phyloP scores from a whole-genome alignment of 495 filamentous ascomycete species.

The Podospora fimiseda region DNA sequence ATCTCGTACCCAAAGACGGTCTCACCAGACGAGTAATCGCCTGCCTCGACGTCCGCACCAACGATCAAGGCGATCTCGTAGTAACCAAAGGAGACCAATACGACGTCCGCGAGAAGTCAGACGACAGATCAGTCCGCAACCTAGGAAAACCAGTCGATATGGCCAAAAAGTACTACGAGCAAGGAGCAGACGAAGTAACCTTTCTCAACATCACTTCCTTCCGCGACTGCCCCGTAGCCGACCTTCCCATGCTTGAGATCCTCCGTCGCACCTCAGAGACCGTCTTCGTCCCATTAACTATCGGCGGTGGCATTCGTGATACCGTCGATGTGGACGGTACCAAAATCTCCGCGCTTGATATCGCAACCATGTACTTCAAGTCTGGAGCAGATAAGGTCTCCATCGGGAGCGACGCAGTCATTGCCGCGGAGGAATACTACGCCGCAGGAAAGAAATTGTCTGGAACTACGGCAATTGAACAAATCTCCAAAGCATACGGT shows the following conservation, averaged over 20 bases:
- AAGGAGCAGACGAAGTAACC: conserved; percentile 93
- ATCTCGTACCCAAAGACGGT: conserved; percentile 44
- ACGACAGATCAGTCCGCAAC: conserved; percentile 76
- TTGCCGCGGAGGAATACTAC: conserved; percentile 86
- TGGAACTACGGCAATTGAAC: conserved; percentile 86
- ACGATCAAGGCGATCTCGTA: conserved; percentile 90
- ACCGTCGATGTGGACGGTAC: conserved; percentile 86
- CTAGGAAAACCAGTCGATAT: conserved; percentile 94
- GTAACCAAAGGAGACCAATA: conserved; percentile 99
- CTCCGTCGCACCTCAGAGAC: conserved; percentile 78
- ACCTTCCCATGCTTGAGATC: conserved; percentile 94
- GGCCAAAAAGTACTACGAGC: conserved; percentile 89
- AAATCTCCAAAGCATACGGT: conserved; percentile 87
- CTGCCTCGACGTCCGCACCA: conserved; percentile 93
- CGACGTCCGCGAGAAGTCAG: conserved; percentile 90
- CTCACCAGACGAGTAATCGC: conserved; percentile 88
- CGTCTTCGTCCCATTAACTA: conserved; percentile 94
- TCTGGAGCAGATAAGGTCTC: conserved; percentile 98
- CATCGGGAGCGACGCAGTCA: conserved; percentile 91
- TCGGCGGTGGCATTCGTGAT: conserved; percentile 92
- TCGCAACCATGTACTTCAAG: conserved; percentile 96
- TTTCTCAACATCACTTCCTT: conserved; percentile 98
- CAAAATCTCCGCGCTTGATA: conserved; percentile 75
- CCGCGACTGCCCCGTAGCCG: conserved; percentile 83
- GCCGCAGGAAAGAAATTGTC: conserved; percentile 55